These are phyloP conservation scores for Breynia disticha DNA, from an alignment of 441 rosid species.

Conservation along the genomic window DNA sequence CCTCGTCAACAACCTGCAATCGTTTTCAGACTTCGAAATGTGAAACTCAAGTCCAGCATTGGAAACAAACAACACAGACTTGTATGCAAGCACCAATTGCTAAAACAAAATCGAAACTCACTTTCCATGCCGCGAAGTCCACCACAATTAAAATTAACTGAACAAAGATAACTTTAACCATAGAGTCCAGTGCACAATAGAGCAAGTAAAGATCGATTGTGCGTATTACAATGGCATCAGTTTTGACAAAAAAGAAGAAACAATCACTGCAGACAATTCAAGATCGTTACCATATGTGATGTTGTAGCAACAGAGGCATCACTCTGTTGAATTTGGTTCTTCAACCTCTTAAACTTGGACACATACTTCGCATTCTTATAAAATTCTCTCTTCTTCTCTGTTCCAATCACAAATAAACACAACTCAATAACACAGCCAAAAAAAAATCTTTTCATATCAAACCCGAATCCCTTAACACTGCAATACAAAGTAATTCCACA, in stretches of 20 bases:
- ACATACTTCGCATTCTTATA: conserved; percentile 80
- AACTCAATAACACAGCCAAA: background rate
- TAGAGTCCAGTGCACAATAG: too few relatives aligned
- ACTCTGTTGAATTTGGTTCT: conserved; percentile 37
- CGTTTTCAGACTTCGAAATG: too few relatives aligned
- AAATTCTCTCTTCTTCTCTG: conserved; percentile 72
- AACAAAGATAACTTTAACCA: too few relatives aligned
- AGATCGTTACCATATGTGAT: conserved; percentile 27
- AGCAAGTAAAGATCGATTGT: too few relatives aligned
- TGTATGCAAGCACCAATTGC: too few relatives aligned
- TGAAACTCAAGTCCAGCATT: too few relatives aligned
- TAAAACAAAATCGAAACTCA: too few relatives aligned
- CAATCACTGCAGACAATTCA: background rate
- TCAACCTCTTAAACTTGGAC: conserved; percentile 60
- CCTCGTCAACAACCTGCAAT: conserved; percentile 15
- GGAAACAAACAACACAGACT: too few relatives aligned
- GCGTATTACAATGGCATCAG: conserved; percentile 6
- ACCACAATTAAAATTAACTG: too few relatives aligned
- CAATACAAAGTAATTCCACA: too few relatives aligned
- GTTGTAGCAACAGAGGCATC: conserved; percentile 13
- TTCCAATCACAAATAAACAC: conserved; percentile 8
- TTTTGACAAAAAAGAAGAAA: background rate
- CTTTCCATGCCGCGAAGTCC: too few relatives aligned
- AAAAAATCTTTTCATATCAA: background rate
- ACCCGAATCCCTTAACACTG: too few relatives aligned